Conservation (phyloP, 805 yeast species). For the Candida insectalens region DNA sequence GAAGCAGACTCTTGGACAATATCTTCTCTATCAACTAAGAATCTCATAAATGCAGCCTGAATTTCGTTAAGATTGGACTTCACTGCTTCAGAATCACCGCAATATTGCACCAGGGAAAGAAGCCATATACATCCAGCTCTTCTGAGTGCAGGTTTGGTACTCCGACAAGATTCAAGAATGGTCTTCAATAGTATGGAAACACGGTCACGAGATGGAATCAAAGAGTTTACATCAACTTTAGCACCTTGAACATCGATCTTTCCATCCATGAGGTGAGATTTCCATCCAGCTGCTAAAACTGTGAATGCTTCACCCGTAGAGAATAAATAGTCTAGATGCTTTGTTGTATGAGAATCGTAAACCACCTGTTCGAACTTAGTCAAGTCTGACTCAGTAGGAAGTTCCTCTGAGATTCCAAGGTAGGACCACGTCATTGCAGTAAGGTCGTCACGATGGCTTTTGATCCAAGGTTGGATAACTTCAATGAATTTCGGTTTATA, state of each 20-base stretch:
- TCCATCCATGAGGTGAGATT: conserved; percentile 42
- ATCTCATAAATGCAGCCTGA: conserved; percentile 68
- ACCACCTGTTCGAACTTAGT: conserved; percentile 32
- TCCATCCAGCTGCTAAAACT: conserved; percentile 68
- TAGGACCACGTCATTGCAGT: conserved; percentile 49
- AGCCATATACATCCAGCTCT: conserved; percentile 82
- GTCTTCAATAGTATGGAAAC: conserved; percentile 30
- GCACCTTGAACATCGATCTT: conserved; percentile 43
- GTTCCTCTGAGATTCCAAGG: conserved; percentile 31
- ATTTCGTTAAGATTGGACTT: conserved; percentile 41
- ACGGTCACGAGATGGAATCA: conserved; percentile 6
- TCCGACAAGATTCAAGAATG: conserved; percentile 42
- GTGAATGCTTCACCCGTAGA: conserved; percentile 79
- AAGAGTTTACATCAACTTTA: conserved; percentile 5
- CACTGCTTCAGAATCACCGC: conserved; percentile 38
- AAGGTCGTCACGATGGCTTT: conserved; percentile 44
- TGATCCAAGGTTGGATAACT: conserved; percentile 29
- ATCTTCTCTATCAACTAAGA: conserved; percentile 75
- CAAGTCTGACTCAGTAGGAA: conserved; percentile 14
- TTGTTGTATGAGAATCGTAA: conserved; percentile 51
- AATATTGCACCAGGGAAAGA: conserved; percentile 67
- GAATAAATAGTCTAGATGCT: conserved; percentile 68
- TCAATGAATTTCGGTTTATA: conserved; percentile 19
- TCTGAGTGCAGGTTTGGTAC: conserved; percentile 66
- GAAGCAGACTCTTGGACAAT: conserved; percentile 89